Percentiles rank a stretch among this genome's conserved stretches.
Evolutionary conservation across 331 rosid genomes (phyloP).

Genomic region (Malus hybrid): DNA sequence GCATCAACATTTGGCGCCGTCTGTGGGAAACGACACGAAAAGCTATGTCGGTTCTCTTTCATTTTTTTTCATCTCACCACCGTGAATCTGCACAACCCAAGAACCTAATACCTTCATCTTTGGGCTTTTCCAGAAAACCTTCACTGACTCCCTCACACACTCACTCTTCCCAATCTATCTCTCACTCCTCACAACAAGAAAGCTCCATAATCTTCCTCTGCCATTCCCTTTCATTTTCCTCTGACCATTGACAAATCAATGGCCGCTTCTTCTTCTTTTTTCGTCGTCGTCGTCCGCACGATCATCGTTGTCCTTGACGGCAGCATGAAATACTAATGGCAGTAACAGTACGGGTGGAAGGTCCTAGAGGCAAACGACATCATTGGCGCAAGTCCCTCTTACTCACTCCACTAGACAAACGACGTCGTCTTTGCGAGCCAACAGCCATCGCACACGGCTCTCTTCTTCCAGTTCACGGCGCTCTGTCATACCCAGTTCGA

Average conservation of each 20-base stretch:
- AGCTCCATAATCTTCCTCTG: background rate
- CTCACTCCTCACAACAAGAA: background rate
- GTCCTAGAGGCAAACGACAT: constrained; percentile 25
- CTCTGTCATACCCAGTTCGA: constrained; percentile 34
- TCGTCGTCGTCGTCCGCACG: background rate
- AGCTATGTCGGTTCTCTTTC: too few relatives aligned
- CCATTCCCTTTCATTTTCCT: too few relatives aligned
- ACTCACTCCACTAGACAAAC: constrained; percentile 1
- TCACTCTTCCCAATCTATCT: background rate
- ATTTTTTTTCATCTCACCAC: too few relatives aligned
- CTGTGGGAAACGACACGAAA: too few relatives aligned
- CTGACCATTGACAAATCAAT: background rate
- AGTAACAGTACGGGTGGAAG: constrained; percentile 5
- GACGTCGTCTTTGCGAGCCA: constrained; percentile 4
- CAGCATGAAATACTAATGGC: background rate
- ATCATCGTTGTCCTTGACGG: background rate
- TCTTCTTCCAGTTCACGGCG: constrained; percentile 43
- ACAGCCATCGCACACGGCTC: constrained; percentile 25
- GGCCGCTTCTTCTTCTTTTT: constrained; percentile 9
- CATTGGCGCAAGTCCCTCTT: background rate
- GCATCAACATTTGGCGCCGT: too few relatives aligned
- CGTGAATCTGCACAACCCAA: too few relatives aligned
- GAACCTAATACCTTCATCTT: too few relatives aligned
- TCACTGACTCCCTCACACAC: too few relatives aligned
- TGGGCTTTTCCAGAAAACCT: too few relatives aligned